These are phyloP conservation scores for Botryococcus braunii DNA, from an alignment of 163 green algal species.

Conservation along the genomic window DNA sequence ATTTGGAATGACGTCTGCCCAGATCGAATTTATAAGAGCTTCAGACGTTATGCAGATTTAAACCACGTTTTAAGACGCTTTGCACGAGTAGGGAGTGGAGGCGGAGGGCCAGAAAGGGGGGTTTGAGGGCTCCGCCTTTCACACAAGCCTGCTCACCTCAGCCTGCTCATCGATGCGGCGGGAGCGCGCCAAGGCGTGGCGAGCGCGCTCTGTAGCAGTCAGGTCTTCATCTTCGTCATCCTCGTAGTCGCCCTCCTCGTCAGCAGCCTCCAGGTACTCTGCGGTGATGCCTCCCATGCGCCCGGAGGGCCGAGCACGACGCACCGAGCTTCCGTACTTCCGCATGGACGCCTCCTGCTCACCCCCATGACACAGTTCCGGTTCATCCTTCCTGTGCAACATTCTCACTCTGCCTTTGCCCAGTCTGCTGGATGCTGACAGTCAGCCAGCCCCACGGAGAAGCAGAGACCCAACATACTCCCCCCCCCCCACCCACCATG, in stretches of 20 bases:
- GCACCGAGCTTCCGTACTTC: too few relatives aligned
- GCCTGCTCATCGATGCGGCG: constrained; percentile 25
- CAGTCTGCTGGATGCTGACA: too few relatives aligned
- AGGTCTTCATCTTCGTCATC: constrained; percentile 14
- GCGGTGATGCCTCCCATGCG: too few relatives aligned
- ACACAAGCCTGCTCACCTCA: too few relatives aligned
- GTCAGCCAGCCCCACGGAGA: too few relatives aligned
- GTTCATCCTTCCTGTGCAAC: too few relatives aligned
- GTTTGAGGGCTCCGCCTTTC: too few relatives aligned
- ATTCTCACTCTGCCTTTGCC: too few relatives aligned
- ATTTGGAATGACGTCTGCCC: background rate
- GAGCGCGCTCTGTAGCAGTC: constrained; percentile 20
- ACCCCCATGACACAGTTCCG: too few relatives aligned
- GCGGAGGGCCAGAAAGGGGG: background rate
- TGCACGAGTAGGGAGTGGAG: background rate
- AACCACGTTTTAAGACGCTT: background rate
- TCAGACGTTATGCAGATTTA: background rate
- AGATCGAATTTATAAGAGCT: background rate
- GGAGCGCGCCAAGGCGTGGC: constrained; percentile 7
- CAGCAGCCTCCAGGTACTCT: constrained; percentile 56
- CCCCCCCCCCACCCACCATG: background rate
- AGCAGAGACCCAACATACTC: too few relatives aligned
- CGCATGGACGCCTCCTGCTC: too few relatives aligned
- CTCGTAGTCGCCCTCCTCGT: constrained; percentile 32
- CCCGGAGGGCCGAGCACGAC: too few relatives aligned